phyloP scores from a whole-genome alignment of 129 eudicot genomes.

The Silybum marianum region DNA sequence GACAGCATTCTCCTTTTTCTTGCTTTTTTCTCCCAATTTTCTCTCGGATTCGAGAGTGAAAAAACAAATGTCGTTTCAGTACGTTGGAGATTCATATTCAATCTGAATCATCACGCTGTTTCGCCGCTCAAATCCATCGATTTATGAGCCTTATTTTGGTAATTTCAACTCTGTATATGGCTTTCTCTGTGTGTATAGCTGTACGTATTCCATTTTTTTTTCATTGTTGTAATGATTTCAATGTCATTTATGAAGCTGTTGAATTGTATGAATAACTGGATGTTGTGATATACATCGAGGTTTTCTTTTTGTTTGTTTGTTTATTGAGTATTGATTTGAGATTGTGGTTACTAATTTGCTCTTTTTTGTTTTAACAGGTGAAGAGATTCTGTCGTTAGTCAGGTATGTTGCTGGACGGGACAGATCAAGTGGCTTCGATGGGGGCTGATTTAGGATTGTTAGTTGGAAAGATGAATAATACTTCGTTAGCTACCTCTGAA shows the following conservation, averaged over 20 bases:
- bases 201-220: not conserved
- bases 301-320: not conserved
- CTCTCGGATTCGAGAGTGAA: conserved; percentile 12
- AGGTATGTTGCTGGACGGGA: not conserved
- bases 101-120: conserved; percentile 11
- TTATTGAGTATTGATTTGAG: not conserved
- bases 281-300: conserved; percentile 9
- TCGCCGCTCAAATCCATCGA: not conserved
- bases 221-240: not conserved
- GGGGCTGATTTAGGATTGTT: conserved; percentile 28
- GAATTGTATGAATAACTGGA: not conserved
- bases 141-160: conserved; percentile 18
- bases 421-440: conserved; percentile 15
- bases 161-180: conserved; percentile 11
- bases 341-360: not conserved
- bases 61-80: conserved; percentile 11
- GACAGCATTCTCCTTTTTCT: conserved; percentile 10
- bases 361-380: conserved; percentile 13
- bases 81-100: conserved; percentile 15
- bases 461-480: conserved; percentile 30
- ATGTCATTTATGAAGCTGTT: not conserved
- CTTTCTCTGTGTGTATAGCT: not conserved
- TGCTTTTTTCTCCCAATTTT: not conserved
- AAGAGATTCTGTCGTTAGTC: conserved; percentile 8
- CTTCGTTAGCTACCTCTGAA: conserved; percentile 44